phyloP scores from a whole-genome alignment of 73 alveolate genomes.

The Paramecium pentaurelia region DNA sequence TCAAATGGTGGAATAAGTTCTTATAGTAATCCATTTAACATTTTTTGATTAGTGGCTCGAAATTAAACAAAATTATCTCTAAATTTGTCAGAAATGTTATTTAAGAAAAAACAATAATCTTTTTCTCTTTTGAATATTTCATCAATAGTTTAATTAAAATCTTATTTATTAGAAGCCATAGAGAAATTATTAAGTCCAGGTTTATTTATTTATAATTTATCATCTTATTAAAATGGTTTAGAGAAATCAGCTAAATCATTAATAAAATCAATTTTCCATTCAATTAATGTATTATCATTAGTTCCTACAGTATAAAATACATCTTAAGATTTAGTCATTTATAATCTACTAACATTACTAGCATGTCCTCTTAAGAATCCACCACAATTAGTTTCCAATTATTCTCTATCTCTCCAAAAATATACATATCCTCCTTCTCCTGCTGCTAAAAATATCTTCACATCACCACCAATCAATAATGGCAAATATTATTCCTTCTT shows the following conservation, averaged over 20 bases:
- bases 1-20: conserved; percentile 32
- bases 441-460: conserved; percentile 68
- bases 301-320: conserved; percentile 69
- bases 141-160: conserved; percentile 24
- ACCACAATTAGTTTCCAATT: conserved; percentile 74
- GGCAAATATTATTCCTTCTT: conserved; percentile 45
- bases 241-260: conserved; percentile 60
- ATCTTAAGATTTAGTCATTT: conserved; percentile 66
- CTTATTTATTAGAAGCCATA: conserved; percentile 29
- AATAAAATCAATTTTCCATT: conserved; percentile 70
- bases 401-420: conserved; percentile 69
- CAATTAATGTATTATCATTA: conserved; percentile 68
- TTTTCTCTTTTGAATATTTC: conserved; percentile 53
- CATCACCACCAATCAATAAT: conserved; percentile 55
- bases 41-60: conserved; percentile 52
- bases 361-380: conserved; percentile 76
- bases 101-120: conserved; percentile 45
- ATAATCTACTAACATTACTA: conserved; percentile 61
- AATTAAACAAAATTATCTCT: conserved; percentile 55
- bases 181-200: conserved; percentile 15
- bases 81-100: conserved; percentile 57
- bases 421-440: conserved; percentile 82
- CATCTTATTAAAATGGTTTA: conserved; percentile 55
- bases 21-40: conserved; percentile 26
- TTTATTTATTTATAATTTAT: conserved; percentile 12